Percentiles rank a stretch among this genome's conserved stretches.
Conservation (phyloP, 495 filamentous ascomycete genomes). For the Xylaria sp. region DNA sequence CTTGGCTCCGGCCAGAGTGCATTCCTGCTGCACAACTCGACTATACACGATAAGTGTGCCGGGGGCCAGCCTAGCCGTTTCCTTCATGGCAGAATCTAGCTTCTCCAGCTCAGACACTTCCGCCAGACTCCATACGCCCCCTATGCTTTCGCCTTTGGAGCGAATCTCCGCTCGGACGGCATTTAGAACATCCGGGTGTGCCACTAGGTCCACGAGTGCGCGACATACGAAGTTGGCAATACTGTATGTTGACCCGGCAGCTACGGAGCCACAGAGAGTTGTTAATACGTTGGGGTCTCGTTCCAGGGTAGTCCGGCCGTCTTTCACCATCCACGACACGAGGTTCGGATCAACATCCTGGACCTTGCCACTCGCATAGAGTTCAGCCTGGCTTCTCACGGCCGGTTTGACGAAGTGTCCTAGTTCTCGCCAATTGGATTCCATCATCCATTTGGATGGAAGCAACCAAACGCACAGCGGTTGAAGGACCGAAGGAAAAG, state of each 20-base stretch:
- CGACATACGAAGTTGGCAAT: not conserved
- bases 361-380: not conserved
- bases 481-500: not conserved
- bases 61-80: too few relatives aligned
- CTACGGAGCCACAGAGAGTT: too few relatives aligned
- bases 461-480: not conserved
- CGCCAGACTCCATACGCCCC: not conserved
- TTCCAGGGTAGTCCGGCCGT: too few relatives aligned
- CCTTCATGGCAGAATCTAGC: too few relatives aligned
- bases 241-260: too few relatives aligned
- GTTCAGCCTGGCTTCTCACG: not conserved
- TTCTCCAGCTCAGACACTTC: not conserved
- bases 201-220: not conserved
- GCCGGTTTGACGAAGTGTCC: not conserved
- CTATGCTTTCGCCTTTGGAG: not conserved
- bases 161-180: not conserved
- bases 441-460: not conserved
- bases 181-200: not conserved
- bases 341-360: not conserved
- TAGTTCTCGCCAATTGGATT: constrained; percentile 4
- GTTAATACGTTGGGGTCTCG: too few relatives aligned
- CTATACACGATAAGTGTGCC: too few relatives aligned
- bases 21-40: too few relatives aligned
- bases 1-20: too few relatives aligned
- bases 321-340: not conserved